phyloP scores from a whole-genome alignment of 2,329 filamentous ascomycete genomes.

The Sphaerostilbella broomeana region DNA sequence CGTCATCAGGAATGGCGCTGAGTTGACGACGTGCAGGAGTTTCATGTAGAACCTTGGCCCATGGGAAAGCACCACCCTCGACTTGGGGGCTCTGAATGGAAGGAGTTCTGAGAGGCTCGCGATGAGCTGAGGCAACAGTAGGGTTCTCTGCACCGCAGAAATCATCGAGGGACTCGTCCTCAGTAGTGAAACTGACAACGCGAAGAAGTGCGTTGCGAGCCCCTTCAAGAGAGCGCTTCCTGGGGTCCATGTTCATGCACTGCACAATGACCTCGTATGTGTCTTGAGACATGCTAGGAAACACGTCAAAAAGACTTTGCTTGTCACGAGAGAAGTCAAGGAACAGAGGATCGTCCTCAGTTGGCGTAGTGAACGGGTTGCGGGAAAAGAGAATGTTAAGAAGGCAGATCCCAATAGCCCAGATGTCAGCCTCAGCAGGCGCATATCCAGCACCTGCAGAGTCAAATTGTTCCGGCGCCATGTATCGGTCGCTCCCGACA shows the following conservation, averaged over 20 bases:
- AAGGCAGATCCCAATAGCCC: slow-evolving; percentile 94
- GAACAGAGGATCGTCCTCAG: slow-evolving; percentile 85
- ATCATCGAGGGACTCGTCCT: slow-evolving; percentile 85
- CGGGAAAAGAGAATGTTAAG: slow-evolving; percentile 95
- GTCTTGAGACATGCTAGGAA: slow-evolving; percentile 97
- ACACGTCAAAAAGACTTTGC: slow-evolving; percentile 95
- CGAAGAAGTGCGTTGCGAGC: slow-evolving; percentile 72
- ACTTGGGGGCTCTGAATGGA: slow-evolving; percentile 84
- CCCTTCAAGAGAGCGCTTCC: slow-evolving; percentile 73
- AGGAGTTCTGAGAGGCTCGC: slow-evolving; percentile 90
- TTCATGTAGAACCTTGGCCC: slow-evolving; percentile 83
- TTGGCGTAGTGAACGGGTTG: slow-evolving; percentile 90
- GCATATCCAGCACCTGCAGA: slow-evolving; percentile 82
- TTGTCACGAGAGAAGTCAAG: slow-evolving; percentile 89
- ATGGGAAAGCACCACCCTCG: slow-evolving; percentile 81
- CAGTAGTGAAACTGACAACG: slow-evolving; percentile 84
- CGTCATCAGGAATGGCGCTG: slow-evolving; percentile 75
- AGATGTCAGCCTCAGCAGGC: slow-evolving; percentile 87
- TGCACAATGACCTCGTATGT: slow-evolving; percentile 90
- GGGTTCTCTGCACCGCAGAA: slow-evolving; percentile 82
- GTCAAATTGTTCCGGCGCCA: slow-evolving; percentile 98
- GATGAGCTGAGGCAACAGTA: slow-evolving; percentile 75
- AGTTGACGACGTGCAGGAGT: slow-evolving; percentile 68
- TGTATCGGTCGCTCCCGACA: slow-evolving; percentile 96
- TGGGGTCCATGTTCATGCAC: slow-evolving; percentile 85